A percentile compares a stretch with the other conserved stretches of the same genome.
Evolutionary conservation across 2,329 filamentous ascomycete genomes (phyloP).

Genomic region (Elsinoe australis): DNA sequence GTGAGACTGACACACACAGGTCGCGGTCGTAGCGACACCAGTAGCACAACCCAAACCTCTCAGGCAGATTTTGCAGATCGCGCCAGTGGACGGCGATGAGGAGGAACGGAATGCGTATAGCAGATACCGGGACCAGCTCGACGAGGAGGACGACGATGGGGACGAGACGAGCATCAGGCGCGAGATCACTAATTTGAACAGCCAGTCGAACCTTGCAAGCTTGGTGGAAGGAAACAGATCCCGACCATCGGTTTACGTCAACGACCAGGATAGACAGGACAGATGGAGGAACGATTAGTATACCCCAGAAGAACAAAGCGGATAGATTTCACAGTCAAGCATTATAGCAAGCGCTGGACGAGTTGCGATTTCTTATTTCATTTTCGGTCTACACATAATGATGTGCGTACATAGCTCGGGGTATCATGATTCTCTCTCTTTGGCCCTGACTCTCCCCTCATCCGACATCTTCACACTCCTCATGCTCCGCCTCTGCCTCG

Average conservation of each 20-base stretch:
- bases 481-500: slow-evolving; percentile 60
- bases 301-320: too few relatives aligned
- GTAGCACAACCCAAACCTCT: slow-evolving; percentile 26
- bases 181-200: slow-evolving; percentile 22
- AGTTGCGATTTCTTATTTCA: slow-evolving; percentile 6
- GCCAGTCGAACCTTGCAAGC: slow-evolving; percentile 15
- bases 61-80: slow-evolving; percentile 19
- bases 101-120: slow-evolving; percentile 19
- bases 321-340: too few relatives aligned
- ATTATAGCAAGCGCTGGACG: neutral
- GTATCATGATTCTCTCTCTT: slow-evolving; percentile 5
- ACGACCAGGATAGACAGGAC: slow-evolving; percentile 1
- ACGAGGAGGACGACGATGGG: slow-evolving; percentile 11
- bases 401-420: too few relatives aligned
- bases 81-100: slow-evolving; percentile 24
- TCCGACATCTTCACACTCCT: slow-evolving; percentile 18
- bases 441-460: slow-evolving; percentile 16
- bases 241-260: slow-evolving; percentile 6
- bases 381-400: too few relatives aligned
- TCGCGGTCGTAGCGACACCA: slow-evolving; percentile 24
- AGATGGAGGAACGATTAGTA: neutral
- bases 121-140: slow-evolving; percentile 12
- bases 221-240: slow-evolving; percentile 15
- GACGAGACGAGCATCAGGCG: slow-evolving; percentile 26
- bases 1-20: slow-evolving; percentile 20